Evolutionary conservation across 331 rosid species (phyloP), one percentile per base, ranked within the genome.

Genomic region (Telfairia occidentalis): DNA sequence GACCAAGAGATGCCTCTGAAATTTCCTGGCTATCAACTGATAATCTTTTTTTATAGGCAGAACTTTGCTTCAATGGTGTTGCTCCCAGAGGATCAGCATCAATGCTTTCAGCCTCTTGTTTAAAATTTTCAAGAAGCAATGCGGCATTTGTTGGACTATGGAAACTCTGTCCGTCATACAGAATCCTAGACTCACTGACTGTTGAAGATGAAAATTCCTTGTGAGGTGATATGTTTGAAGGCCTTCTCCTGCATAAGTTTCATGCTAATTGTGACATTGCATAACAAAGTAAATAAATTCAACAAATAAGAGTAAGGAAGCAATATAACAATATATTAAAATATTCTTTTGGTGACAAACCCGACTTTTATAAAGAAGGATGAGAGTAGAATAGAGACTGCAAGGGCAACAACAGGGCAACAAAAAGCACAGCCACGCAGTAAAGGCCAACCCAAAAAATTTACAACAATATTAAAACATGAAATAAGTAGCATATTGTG

Each of bases 61-160:
- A 70, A 42, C 42, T 72, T 64, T 77, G n/a, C 88, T 82, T 92
- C 9, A 71, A 50, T 74, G 85, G 86, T 18, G 86, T 74, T 75
- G 84, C 84, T 30, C 87, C 91, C 7, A 73, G 48, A 78, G 78
- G 85, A 76, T 83, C 79, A 64, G 74, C 83, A 67, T 85, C 89
- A 45, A 83, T 70, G 81, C 86, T 58, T 28, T 89, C 92, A 46
- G 73, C 90, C 82, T 95, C 98, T 78, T 89, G 88, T 70, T 88
- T 88, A 61, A 95, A 87, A 79, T 88, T 86, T 76, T 91, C 97
- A 28, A 91, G 96, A 83, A 91, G 75, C 60, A 94, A 96, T 65
- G 96, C 95, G 0, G 98, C 92, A 85, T 91, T 94, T 23, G 91
- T 81, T 48, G 96, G 96, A 88, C 92, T 88, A 78, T 88, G 97